Evolutionary conservation across 2,329 filamentous ascomycete genomes (phyloP).

Genomic region (Penicillium verrucosum): DNA sequence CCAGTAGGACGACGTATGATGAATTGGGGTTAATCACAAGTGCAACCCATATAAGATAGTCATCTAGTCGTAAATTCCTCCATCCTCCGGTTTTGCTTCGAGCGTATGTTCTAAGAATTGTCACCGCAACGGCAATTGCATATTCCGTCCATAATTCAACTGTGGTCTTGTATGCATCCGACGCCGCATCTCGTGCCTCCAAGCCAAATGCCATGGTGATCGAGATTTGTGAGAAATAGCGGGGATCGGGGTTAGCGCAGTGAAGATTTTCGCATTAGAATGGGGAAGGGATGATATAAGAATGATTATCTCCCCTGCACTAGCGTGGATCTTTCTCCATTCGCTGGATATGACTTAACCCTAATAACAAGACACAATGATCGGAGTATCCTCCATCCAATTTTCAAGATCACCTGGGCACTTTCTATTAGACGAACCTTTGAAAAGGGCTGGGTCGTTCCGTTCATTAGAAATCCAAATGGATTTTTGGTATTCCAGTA

Average conservation of each 20-base stretch:
- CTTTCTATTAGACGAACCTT: background rate
- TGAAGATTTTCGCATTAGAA: background rate
- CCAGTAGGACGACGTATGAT: background rate
- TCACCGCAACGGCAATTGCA: slow-evolving; percentile 22
- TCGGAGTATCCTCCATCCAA: no score
- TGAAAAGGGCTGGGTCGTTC: background rate
- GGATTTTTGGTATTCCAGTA: no score
- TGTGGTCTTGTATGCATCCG: slow-evolving; percentile 12
- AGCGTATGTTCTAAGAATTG: slow-evolving; percentile 41
- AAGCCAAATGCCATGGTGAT: background rate
- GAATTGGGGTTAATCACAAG: slow-evolving; percentile 37
- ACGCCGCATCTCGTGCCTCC: slow-evolving; percentile 14
- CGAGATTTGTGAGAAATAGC: background rate
- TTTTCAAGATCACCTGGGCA: no score
- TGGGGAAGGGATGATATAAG: background rate
- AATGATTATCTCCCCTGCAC: background rate
- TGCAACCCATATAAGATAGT: slow-evolving; percentile 55
- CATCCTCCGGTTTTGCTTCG: slow-evolving; percentile 19
- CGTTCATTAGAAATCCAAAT: background rate
- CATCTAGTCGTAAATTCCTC: slow-evolving; percentile 42
- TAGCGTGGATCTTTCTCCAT: no score
- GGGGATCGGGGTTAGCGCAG: background rate
- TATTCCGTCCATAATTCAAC: slow-evolving; percentile 29
- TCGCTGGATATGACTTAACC: no score
- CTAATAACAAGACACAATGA: no score